Evolutionary conservation across 768 basidiomycete genomes (phyloP), one percentile per base, ranked within the genome.

Genomic region (Lactifluus hygrophoroides): DNA sequence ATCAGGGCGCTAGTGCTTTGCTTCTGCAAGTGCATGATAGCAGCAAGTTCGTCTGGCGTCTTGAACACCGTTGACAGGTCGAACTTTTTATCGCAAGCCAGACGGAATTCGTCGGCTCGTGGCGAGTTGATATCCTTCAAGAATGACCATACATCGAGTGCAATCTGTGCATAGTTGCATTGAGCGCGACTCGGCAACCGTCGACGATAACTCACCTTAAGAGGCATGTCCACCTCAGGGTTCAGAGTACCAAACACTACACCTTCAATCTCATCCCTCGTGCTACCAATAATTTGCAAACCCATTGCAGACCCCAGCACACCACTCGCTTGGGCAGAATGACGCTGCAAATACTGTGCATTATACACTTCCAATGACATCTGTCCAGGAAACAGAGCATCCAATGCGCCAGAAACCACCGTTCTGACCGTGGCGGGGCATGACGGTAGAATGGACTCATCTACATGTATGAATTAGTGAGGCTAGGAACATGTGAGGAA

Each of bases 341-440:
- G 78, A 16, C 67, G 74, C 66, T 94, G 88, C 13, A 92, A 77
- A 69, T 85, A 92, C 60, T 88, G 81, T 17, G 83, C 79, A 66
- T 89, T 93, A 73, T 78, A 87, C 0, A 77, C 77, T 42, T 86
- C 83, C n/a, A 83, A 65, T 0, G 84, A 77, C 2, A 84, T 62
- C 27, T 79, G 79, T 1, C 72, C 73, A 0, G 89, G 82, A 5
- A 91, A 69, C 43, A 91, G 66, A 43, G 74, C 70, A 1, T 75
- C 53, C 16, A 87, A 61, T 0, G 77, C 66, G 19, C 79, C 74
- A 0, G 74, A 69, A 51, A 90, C 72, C 9, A 83, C 69, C 0
- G 78, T 66, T 7, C 77, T 79, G 16, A 84, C 73, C 1, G 79
- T 74, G 6, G 73, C 72, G 8, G 81, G 70, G 0, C 75, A 70